Evolutionary conservation across 176 grass and related monocot genomes (phyloP), one percentile per base, ranked within the genome.

Genomic region (Phragmites australis): DNA sequence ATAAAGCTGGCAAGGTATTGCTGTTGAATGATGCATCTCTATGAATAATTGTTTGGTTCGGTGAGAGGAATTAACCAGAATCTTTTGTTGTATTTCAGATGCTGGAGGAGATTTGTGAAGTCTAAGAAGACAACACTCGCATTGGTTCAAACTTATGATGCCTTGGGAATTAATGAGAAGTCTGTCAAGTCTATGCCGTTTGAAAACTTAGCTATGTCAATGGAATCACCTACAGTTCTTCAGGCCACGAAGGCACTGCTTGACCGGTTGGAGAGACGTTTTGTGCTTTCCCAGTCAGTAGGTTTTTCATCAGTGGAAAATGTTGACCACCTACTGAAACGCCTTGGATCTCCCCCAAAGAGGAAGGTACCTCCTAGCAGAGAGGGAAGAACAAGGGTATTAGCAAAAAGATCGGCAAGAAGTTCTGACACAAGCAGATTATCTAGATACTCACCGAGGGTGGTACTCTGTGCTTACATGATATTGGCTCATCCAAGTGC

Each of bases 391-490:
- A 67, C 78, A 64, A 86, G 74, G 67, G 49, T 43, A 64, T 55
- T 31, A 27, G 47, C 78, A 21, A 94, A 85, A 82, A 92, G 85
- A 83, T 47, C 66, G 34, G 66, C 48, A 31, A 85, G 32, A 59
- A 82, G 49, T 58, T 70, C 79, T 72, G 83, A 78, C 68, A 41
- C 57, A 86, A 82, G 64, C 81, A 98, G 31, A 69, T 69, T 83
- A 65, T 77, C 92, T 30, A 87, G 96, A 63, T 99, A 99, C 85
- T 83, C 90, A 27, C 86, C 89, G 27, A 87, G 96, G 78, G 88
- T 99, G 18, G 88, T 91, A 25, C 92, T 99, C 17, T 99, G 93
- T 81, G 88, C 96, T 79, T 99, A 99, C 82, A 99, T 99, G 96
- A 91, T 99, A 88, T 71, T 99, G 73, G 91, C 90, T 60, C 96